Percentiles rank a stretch among this genome's conserved stretches.
phyloP scores from a whole-genome alignment of 306 rosid species.

The Chamaecrista fasciculata region DNA sequence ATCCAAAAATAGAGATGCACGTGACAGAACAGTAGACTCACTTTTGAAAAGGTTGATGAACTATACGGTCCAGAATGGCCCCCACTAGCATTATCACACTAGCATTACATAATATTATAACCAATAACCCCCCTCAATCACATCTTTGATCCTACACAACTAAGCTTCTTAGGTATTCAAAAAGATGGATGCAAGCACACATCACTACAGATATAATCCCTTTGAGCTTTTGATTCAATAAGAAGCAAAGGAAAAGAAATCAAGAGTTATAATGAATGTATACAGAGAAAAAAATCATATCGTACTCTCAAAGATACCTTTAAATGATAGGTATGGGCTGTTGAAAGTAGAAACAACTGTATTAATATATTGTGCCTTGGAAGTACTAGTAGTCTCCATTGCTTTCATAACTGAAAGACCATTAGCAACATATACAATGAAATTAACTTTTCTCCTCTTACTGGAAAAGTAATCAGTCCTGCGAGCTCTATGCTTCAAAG shows the following conservation, averaged over 20 bases:
- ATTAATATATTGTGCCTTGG: conserved; percentile 34
- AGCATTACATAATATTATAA: too few species aligned
- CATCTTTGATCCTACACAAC: neutral
- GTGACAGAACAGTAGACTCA: too few species aligned
- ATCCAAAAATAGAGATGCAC: too few species aligned
- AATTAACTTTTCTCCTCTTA: conserved; percentile 60
- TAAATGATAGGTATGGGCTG: conserved; percentile 58
- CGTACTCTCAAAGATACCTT: conserved; percentile 49
- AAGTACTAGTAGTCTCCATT: conserved; percentile 42
- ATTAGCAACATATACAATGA: conserved; percentile 64
- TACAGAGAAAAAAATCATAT: neutral
- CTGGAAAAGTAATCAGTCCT: conserved; percentile 35
- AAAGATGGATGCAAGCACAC: neutral
- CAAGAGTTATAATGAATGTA: neutral
- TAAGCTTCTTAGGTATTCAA: neutral
- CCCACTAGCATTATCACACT: too few species aligned
- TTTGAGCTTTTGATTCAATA: neutral
- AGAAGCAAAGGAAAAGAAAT: neutral
- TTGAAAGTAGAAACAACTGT: conserved; percentile 62
- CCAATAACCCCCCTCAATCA: too few species aligned
- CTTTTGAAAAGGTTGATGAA: too few species aligned
- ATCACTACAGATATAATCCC: neutral
- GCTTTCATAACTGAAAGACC: conserved; percentile 63
- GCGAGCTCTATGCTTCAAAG: conserved; percentile 49
- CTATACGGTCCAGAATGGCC: neutral